Percentiles rank a stretch among this genome's conserved stretches.
phyloP scores from a whole-genome alignment of 176 grass and related monocot species.

The Ensete ventricosum region DNA sequence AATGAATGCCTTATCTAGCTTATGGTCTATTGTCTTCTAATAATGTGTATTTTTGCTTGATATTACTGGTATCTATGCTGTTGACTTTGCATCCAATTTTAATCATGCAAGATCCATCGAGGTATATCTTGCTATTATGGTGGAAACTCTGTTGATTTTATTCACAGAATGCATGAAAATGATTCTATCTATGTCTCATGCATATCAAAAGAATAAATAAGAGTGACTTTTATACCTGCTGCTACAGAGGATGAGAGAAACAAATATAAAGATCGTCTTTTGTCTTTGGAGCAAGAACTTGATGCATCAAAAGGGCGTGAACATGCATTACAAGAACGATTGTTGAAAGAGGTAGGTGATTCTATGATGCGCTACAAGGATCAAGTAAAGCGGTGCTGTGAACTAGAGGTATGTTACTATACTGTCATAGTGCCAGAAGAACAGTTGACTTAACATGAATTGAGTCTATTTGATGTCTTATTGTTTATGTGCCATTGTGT shows the following conservation, averaged over 20 bases:
- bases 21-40: too few species aligned
- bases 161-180: too few species aligned
- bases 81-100: not conserved
- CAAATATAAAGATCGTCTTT: conserved; percentile 46
- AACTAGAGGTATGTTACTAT: conserved; percentile 53
- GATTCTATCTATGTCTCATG: too few species aligned
- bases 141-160: too few species aligned
- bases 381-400: conserved; percentile 59
- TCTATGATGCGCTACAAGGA: conserved; percentile 51
- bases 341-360: conserved; percentile 64
- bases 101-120: not conserved
- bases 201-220: conserved; percentile 1
- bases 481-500: not conserved
- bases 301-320: conserved; percentile 74
- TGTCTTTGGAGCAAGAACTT: conserved; percentile 74
- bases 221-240: conserved; percentile 20
- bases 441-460: not conserved
- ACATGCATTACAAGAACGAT: conserved; percentile 54
- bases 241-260: conserved; percentile 64
- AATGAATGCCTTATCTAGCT: not conserved
- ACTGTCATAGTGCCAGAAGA: not conserved
- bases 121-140: too few species aligned
- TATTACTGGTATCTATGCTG: too few species aligned
- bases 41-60: not conserved
- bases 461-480: not conserved